These are phyloP conservation scores for Rhizoctonia solani DNA, from an alignment of 1,284 basidiomycete species.

Conservation along the genomic window DNA sequence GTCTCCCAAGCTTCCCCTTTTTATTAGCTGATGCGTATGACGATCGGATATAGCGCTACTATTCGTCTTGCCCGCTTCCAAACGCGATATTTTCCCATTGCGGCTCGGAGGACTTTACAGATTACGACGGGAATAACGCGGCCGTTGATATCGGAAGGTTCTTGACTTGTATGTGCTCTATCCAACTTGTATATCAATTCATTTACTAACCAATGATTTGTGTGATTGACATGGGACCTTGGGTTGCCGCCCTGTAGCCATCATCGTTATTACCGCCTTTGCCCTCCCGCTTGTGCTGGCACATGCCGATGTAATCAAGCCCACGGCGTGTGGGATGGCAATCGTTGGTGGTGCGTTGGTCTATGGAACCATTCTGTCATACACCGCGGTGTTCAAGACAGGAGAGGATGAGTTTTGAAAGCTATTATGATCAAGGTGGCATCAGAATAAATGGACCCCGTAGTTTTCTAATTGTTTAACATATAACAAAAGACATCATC, in stretches of 20 bases:
- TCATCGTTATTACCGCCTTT: slow-evolving; percentile 90
- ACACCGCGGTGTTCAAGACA: slow-evolving; percentile 80
- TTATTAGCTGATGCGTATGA: background rate
- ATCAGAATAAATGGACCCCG: background rate
- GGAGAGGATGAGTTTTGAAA: slow-evolving; percentile 72
- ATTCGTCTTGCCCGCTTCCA: slow-evolving; percentile 93
- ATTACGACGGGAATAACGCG: slow-evolving; percentile 62
- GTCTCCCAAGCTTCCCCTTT: slow-evolving; percentile 43
- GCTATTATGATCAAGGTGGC: background rate
- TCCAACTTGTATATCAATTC: background rate
- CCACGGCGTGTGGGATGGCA: slow-evolving; percentile 90
- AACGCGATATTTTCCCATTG: slow-evolving; percentile 90
- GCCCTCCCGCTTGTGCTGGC: slow-evolving; percentile 91
- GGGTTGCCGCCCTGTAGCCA: slow-evolving; percentile 57
- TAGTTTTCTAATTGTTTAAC: background rate
- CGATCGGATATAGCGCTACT: slow-evolving; percentile 63
- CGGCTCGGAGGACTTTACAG: slow-evolving; percentile 82
- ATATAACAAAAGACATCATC: background rate
- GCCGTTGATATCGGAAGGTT: slow-evolving; percentile 86
- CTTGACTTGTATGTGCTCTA: slow-evolving; percentile 48
- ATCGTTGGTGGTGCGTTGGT: slow-evolving; percentile 90
- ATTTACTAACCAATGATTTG: too few relatives aligned
- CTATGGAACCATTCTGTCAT: slow-evolving; percentile 91
- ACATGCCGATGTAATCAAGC: slow-evolving; percentile 86
- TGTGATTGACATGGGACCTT: background rate